phyloP scores from a whole-genome alignment of 1,139 yeast genomes.

The Yamadazyma aaseri region DNA sequence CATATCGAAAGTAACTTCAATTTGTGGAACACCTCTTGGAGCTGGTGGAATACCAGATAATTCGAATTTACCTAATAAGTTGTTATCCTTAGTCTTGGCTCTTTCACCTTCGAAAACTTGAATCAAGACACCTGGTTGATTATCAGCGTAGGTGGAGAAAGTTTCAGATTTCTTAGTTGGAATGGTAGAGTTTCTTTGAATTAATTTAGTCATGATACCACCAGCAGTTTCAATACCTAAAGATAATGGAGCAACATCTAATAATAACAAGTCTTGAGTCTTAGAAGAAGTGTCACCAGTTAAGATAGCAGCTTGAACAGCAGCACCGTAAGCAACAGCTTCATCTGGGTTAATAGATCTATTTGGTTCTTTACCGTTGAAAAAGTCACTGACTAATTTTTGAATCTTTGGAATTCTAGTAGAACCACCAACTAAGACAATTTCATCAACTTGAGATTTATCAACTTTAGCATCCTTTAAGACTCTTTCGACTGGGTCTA shows the following conservation, averaged over 20 bases:
- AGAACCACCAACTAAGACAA: slow-evolving; percentile 99
- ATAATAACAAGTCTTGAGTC: slow-evolving; percentile 96
- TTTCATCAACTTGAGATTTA: slow-evolving; percentile 89
- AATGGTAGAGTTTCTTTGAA: slow-evolving; percentile 99
- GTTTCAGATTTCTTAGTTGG: slow-evolving; percentile 99
- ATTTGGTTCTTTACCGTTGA: slow-evolving; percentile 96
- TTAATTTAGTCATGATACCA: slow-evolving; percentile 99
- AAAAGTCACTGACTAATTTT: slow-evolving; percentile 95
- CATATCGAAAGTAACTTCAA: slow-evolving; percentile 98
- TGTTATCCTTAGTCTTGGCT: slow-evolving; percentile 99
- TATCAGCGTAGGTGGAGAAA: slow-evolving; percentile 99
- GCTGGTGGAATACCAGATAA: slow-evolving; percentile 98
- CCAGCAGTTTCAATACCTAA: slow-evolving; percentile 98
- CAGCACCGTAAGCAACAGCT: slow-evolving; percentile 99
- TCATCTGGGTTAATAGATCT: slow-evolving; percentile 98
- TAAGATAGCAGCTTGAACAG: slow-evolving; percentile 98
- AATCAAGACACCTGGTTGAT: slow-evolving; percentile 99
- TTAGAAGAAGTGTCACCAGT: slow-evolving; percentile 95
- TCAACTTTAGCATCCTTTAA: slow-evolving; percentile 91
- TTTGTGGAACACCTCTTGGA: slow-evolving; percentile 99
- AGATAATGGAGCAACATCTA: slow-evolving; percentile 98
- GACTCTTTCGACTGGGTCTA: slow-evolving; percentile 98
- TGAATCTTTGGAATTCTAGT: slow-evolving; percentile 99
- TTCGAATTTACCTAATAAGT: slow-evolving; percentile 99
- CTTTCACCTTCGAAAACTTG: slow-evolving; percentile 99